A percentile compares a stretch with the other conserved stretches of the same genome.
Evolutionary conservation across 2,329 filamentous ascomycete genomes (phyloP).

Genomic region (Seiridium cupressi): DNA sequence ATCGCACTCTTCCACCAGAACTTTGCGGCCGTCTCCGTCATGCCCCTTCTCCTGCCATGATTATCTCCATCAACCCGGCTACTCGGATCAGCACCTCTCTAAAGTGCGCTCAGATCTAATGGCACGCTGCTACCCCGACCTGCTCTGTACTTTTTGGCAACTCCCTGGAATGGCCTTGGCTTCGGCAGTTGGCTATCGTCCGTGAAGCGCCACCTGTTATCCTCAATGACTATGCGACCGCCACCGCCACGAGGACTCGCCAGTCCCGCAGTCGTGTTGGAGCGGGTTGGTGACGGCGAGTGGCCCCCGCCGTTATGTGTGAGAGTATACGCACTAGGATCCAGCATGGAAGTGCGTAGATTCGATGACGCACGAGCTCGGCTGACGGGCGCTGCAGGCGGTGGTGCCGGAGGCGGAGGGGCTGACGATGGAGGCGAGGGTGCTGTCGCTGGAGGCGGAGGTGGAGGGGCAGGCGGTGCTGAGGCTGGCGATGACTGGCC

Average conservation of each 20-base stretch:
- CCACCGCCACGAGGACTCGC: slow-evolving; percentile 26
- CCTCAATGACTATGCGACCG: slow-evolving; percentile 62
- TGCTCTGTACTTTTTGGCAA: slow-evolving; percentile 77
- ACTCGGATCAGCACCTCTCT: slow-evolving; percentile 16
- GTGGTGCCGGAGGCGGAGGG: slow-evolving; percentile 22
- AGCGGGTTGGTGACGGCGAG: slow-evolving; percentile 34
- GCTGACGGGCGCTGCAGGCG: slow-evolving; percentile 28
- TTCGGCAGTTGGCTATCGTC: slow-evolving; percentile 79
- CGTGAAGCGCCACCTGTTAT: slow-evolving; percentile 84
- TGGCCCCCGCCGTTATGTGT: slow-evolving; percentile 55
- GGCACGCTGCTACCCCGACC: slow-evolving; percentile 93
- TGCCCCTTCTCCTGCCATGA: neutral
- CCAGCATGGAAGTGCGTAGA: slow-evolving; percentile 63
- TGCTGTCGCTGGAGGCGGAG: slow-evolving; percentile 32
- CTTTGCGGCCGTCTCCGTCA: neutral
- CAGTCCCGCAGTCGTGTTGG: slow-evolving; percentile 39
- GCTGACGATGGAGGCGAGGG: slow-evolving; percentile 40
- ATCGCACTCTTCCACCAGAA: neutral
- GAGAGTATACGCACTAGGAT: slow-evolving; percentile 75
- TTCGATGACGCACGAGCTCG: slow-evolving; percentile 41
- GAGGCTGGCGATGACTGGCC: slow-evolving; percentile 33
- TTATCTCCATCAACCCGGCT: neutral
- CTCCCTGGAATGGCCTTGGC: slow-evolving; percentile 76
- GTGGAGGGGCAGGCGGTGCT: slow-evolving; percentile 28
- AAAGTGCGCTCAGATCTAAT: slow-evolving; percentile 69